These are phyloP conservation scores for Debaryomyces subglobosus DNA, from an alignment of 1,139 yeast genomes.

Conservation along the genomic window DNA sequence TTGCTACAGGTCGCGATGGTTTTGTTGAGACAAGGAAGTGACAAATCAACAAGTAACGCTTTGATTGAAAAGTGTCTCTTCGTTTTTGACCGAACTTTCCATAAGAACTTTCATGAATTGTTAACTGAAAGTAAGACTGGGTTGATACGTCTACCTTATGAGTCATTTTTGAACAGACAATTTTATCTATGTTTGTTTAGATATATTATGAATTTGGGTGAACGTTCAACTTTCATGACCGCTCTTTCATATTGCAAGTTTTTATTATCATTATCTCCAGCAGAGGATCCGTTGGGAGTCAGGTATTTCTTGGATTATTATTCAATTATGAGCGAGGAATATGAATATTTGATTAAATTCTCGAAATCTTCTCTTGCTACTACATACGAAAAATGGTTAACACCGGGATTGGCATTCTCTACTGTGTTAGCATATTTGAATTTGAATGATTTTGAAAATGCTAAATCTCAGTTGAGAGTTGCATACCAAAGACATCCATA, in stretches of 20 bases:
- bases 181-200: conserved; percentile 75
- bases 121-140: conserved; percentile 59
- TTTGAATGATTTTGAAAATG: conserved; percentile 42
- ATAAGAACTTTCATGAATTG: conserved; percentile 43
- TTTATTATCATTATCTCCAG: conserved; percentile 68
- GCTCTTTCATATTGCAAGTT: conserved; percentile 77
- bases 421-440: conserved; percentile 60
- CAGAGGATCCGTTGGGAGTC: conserved; percentile 84
- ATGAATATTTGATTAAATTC: conserved; percentile 59
- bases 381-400: conserved; percentile 67
- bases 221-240: conserved; percentile 75
- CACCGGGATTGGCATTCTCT: conserved; percentile 76
- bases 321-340: conserved; percentile 69
- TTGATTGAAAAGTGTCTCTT: conserved; percentile 76
- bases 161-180: conserved; percentile 73
- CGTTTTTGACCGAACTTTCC: conserved; percentile 67
- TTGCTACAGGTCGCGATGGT: conserved; percentile 81
- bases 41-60: conserved; percentile 68
- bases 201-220: conserved; percentile 70
- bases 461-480: conserved; percentile 45
- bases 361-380: conserved; percentile 55
- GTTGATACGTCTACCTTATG: conserved; percentile 73
- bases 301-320: conserved; percentile 82
- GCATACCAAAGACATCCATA: conserved; percentile 66
- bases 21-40: conserved; percentile 73